phyloP scores from a whole-genome alignment of 179 eudicot genomes.

The Actinidia arguta region DNA sequence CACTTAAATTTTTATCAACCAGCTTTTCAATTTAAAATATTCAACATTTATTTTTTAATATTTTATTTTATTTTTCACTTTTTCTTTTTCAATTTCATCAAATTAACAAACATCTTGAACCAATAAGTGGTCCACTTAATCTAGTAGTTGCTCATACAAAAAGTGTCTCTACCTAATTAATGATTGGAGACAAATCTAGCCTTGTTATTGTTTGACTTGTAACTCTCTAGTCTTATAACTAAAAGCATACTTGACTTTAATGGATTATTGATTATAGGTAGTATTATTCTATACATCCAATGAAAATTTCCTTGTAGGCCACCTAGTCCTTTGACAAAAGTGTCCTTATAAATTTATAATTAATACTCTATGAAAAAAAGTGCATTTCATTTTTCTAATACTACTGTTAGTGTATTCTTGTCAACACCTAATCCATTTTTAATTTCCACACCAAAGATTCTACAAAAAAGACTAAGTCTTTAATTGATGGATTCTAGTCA shows the following conservation, averaged over 20 bases:
- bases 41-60: no score
- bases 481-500: no score
- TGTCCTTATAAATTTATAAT: neutral
- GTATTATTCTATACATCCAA: neutral
- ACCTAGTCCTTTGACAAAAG: neutral
- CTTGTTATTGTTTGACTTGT: neutral
- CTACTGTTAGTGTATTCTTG: neutral
- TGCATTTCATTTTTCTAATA: neutral
- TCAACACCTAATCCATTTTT: neutral
- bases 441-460: neutral
- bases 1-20: no score
- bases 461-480: no score
- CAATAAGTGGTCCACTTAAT: no score
- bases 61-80: no score
- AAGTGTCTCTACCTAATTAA: no score
- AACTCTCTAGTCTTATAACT: no score
- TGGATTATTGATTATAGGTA: neutral
- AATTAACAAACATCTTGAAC: no score
- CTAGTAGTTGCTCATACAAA: no score
- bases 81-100: no score
- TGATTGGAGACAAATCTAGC: neutral
- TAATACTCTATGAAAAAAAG: neutral
- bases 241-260: neutral
- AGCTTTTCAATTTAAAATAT: no score
- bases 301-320: neutral